Evolutionary conservation across 2,329 filamentous ascomycete species (phyloP), one percentile per base, ranked within the genome.

Genomic region (Lecanicillium sp.): DNA sequence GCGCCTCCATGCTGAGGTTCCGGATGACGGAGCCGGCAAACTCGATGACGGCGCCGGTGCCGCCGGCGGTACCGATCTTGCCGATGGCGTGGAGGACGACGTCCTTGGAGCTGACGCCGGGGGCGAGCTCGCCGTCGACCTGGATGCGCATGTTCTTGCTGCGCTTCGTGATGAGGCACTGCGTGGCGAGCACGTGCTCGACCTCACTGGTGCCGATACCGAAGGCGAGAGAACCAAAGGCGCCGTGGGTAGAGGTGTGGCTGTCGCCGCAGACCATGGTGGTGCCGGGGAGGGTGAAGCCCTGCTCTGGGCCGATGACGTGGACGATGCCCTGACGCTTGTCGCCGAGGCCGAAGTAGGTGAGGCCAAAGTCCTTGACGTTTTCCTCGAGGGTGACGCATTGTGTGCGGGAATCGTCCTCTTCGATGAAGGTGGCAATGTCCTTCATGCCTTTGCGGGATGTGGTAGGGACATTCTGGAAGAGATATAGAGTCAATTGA

Each of bases 141-240:
- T 95, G 87, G 60, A 98, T 85, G 62, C 89, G 86, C 91, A 98
- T 97, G 76, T 98, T 97, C 75, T 96, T 97, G 71, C 89, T 95
- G 63, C 90, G 80, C 72, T 89, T 89, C 54, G 90, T 95, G 66
- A 96, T 90, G 56, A 98, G 75, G 51, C 90, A 95, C 69, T 97
- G 93, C 12, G 93, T 97, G 44, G 93, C 93, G 49, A 98, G 79
- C 54, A 98, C 93, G 70, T 98, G 91, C 78, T 98, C 93, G 57
- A 97, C 93, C 72, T 98, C 93, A 65, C 88, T 95, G 53, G 93
- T 98, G 59, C 93, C 93, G 62, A 98, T 98, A 67, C 93, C 93
- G 63, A 95, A 95, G 33, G 93, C 93, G 53, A 97, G 81, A 58
- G 90, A 80, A 57, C 93, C 93, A 60, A 97, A 98, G 44, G 93